Evolutionary conservation across 257 asterid genomes (phyloP).

Genomic region (Solanum corneliomulleri): DNA sequence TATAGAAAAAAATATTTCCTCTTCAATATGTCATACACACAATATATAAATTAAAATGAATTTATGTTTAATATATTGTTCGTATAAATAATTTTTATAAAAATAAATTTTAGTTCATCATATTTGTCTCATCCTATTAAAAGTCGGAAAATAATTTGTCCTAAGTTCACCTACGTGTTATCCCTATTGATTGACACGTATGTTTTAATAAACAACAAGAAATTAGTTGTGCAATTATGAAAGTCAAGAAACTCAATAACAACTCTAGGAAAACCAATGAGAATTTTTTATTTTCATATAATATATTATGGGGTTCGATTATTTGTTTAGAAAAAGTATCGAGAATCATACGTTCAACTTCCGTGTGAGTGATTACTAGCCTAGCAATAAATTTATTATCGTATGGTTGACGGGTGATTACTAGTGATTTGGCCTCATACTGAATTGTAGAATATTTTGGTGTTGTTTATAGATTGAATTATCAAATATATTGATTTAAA

Average conservation of each 20-base stretch:
- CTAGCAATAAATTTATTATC: too few species aligned
- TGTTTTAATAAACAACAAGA: background rate
- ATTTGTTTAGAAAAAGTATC: background rate
- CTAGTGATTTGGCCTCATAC: background rate
- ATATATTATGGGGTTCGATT: background rate
- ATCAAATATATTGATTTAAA: too few species aligned
- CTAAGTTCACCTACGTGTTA: background rate
- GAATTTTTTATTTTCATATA: too few species aligned
- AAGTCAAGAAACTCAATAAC: background rate
- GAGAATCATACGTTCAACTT: background rate
- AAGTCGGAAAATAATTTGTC: background rate
- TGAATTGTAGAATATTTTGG: too few species aligned
- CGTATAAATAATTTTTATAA: too few species aligned
- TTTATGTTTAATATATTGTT: background rate
- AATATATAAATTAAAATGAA: background rate
- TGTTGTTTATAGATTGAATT: too few species aligned
- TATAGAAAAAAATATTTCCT: background rate
- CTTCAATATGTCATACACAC: background rate
- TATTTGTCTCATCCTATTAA: background rate
- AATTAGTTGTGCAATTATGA: background rate
- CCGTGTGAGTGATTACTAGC: background rate
- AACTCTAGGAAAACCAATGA: background rate
- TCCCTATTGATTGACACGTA: background rate
- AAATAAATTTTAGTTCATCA: background rate
- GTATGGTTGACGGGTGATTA: background rate